Evolutionary conservation across 768 basidiomycete genomes (phyloP).

Genomic region (Calocera viscosa): DNA sequence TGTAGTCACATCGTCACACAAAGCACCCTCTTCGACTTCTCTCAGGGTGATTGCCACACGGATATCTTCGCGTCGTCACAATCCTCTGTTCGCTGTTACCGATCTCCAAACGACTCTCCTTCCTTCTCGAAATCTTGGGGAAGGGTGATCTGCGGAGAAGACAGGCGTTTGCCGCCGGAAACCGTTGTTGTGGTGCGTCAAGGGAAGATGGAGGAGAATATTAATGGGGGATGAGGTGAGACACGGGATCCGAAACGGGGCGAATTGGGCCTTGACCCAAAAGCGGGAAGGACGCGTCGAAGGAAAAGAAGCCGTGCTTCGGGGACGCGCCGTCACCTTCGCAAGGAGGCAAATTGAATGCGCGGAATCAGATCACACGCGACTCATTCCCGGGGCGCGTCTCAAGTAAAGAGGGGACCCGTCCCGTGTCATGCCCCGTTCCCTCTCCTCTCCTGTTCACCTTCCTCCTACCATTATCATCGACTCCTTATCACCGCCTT

Average conservation of each 20-base stretch:
- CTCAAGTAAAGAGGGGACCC: background rate
- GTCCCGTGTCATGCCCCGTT: conserved; percentile 1
- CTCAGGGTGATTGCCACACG: background rate
- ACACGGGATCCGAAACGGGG: background rate
- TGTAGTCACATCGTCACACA: background rate
- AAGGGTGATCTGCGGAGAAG: conserved; percentile 4
- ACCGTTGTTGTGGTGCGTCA: background rate
- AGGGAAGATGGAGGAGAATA: background rate
- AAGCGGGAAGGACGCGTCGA: conserved; percentile 5
- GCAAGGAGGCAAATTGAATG: background rate
- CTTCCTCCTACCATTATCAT: background rate
- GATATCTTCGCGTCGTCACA: conserved; percentile 1
- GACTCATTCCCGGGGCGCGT: conserved; percentile 9
- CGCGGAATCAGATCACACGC: conserved; percentile 5
- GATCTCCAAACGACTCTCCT: background rate
- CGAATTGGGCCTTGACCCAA: background rate
- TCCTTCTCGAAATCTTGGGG: background rate
- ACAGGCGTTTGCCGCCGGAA: background rate
- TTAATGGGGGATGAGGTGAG: background rate
- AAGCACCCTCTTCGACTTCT: background rate
- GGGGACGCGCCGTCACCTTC: background rate
- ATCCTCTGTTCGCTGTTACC: background rate
- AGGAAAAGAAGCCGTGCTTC: background rate
- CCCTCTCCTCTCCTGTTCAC: background rate
- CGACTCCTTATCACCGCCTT: background rate